These are phyloP conservation scores for Geopyxis carbonaria DNA, from an alignment of 495 filamentous ascomycete genomes.

Conservation along the genomic window DNA sequence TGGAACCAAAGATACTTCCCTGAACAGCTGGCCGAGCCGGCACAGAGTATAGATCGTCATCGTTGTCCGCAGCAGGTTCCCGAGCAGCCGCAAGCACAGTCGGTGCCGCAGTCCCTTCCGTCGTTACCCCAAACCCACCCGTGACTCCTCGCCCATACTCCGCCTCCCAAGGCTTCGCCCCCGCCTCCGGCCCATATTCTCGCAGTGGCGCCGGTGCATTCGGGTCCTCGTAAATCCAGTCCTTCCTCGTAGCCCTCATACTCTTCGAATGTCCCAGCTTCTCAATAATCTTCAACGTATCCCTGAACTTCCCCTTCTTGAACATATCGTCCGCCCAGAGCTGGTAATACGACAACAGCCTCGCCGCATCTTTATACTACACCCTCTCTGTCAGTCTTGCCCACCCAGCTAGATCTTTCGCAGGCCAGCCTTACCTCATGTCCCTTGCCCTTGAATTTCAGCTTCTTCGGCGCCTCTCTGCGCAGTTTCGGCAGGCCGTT, in stretches of 20 bases:
- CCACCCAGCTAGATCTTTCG: background rate
- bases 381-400: constrained; percentile 9
- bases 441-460: constrained; percentile 82
- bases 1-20: background rate
- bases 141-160: constrained; percentile 34
- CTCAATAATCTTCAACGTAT: constrained; percentile 81
- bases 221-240: constrained; percentile 70
- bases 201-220: background rate
- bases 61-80: constrained; percentile 4
- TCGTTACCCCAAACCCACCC: constrained; percentile 21
- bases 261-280: constrained; percentile 72
- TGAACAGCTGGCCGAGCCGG: background rate
- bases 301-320: constrained; percentile 82
- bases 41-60: constrained; percentile 15
- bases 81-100: no score
- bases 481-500: constrained; percentile 71
- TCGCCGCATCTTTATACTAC: constrained; percentile 70
- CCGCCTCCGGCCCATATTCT: background rate
- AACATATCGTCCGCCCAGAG: constrained; percentile 94
- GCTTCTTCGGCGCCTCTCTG: constrained; percentile 45
- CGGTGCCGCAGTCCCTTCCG: no score
- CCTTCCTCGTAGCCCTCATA: constrained; percentile 41
- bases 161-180: constrained; percentile 22
- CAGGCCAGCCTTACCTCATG: constrained; percentile 56
- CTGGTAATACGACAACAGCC: constrained; percentile 79